Evolutionary conservation across 1,284 basidiomycete species (phyloP), one percentile per base, ranked within the genome.

Genomic region (Pyrrhoderma lamaoense): DNA sequence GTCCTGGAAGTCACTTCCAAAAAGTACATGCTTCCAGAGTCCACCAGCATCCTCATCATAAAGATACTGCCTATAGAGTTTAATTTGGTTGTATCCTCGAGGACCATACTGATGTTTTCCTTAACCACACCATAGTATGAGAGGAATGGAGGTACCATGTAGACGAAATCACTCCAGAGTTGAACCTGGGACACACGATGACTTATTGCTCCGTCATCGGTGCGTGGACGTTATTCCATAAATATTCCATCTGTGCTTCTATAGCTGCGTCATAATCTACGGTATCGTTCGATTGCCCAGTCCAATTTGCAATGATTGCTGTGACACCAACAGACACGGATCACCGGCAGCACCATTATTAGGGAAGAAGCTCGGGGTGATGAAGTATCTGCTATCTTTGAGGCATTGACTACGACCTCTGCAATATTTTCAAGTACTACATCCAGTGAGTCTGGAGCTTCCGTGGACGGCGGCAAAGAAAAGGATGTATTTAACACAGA

Each of bases 131-230:
- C 94, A 64, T 92, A 94, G 67, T 88, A 93, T 0, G 93, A 91
- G 8, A 97, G 67, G 67, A 94, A 96, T 0, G 93, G 93, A 0
- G 93, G 93, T 0, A 88, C 86, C 91, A 94, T 92, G 67, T 88
- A 92, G 5, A 89, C 74, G 51, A 73, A 89, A 64, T 89, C 76
- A 47, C 53, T 85, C 85, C 86, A 89, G 11, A 89, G 71, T 60
- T 89, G 85, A 2, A 86, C 69, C 60, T 84, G 68, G 1, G 72
- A 70, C 8, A 70, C 70, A 1, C 85, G 73, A 64, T 94, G 92
- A 2, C 88, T 92, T 31, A 94, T 82, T 0, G 91, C 91, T 1
- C 91, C 91, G 56, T 88, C 79, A 1, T 60, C 57, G 2, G 85
- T 81, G 62, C 73, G 73, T 3, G 91, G 1, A 85, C 89, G 0